A percentile compares a stretch with the other conserved stretches of the same genome.
Evolutionary conservation across 352 stramenopile species (phyloP).

Genomic region (Achlya hypogyna): DNA sequence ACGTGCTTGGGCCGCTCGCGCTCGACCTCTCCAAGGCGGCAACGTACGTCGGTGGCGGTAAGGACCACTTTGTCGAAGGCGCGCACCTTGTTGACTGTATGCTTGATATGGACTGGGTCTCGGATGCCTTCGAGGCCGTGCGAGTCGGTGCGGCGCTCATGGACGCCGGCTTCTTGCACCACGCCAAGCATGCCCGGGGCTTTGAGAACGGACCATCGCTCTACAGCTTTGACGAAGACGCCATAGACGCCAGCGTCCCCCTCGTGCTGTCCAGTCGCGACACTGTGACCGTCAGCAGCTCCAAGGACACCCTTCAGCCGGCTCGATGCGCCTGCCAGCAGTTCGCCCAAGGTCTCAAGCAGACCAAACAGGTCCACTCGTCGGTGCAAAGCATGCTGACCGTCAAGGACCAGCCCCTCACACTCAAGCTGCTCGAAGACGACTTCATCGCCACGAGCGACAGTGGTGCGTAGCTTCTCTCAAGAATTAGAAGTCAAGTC

Average conservation of each 20-base stretch:
- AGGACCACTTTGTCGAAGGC: conserved; percentile 18
- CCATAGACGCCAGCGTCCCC: neutral
- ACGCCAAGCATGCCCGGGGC: conserved; percentile 33
- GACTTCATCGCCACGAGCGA: conserved; percentile 95
- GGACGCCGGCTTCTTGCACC: conserved; percentile 56
- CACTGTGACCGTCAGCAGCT: neutral
- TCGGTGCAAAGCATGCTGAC: conserved; percentile 39
- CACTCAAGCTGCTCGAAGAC: conserved; percentile 92
- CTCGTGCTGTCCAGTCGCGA: neutral
- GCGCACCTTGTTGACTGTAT: conserved; percentile 52
- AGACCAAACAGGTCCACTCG: neutral
- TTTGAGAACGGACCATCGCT: conserved; percentile 43
- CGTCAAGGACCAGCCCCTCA: conserved; percentile 91
- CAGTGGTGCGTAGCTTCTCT: too few species aligned
- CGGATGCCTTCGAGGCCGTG: conserved; percentile 36
- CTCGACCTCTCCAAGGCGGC: neutral
- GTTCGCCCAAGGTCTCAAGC: neutral
- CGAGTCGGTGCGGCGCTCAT: conserved; percentile 52
- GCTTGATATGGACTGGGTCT: conserved; percentile 45
- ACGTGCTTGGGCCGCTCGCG: conserved; percentile 21
- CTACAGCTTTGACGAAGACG: conserved; percentile 17
- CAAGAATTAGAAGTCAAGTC: too few species aligned
- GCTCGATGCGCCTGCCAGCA: neutral
- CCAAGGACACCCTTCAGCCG: neutral
- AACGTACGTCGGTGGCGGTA: neutral